phyloP scores from a whole-genome alignment of 768 basidiomycete genomes.

The Pisolithus orientalis region DNA sequence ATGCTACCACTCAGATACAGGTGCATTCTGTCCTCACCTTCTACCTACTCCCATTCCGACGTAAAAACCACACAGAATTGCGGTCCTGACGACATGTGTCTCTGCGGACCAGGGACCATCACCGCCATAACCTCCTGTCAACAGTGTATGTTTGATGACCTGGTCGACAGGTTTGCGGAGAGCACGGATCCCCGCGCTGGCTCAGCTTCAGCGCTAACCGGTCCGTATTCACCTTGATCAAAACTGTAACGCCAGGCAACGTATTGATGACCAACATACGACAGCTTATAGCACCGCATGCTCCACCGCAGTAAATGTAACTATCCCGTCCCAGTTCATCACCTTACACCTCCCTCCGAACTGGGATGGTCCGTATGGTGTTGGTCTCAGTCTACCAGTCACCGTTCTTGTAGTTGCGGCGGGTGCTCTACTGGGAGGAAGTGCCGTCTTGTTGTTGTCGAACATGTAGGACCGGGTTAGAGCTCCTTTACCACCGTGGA shows the following conservation, averaged over 20 bases:
- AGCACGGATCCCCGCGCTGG: slow-evolving; percentile 51
- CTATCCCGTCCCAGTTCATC: slow-evolving; percentile 33
- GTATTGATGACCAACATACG: slow-evolving; percentile 2
- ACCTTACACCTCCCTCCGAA: slow-evolving; percentile 39
- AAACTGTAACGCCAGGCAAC: not conserved
- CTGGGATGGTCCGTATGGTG: slow-evolving; percentile 59
- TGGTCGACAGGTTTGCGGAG: slow-evolving; percentile 45
- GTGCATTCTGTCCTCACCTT: slow-evolving; percentile 10
- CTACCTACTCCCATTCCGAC: slow-evolving; percentile 22
- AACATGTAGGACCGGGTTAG: slow-evolving; percentile 33
- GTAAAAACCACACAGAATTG: slow-evolving; percentile 30
- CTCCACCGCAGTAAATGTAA: slow-evolving; percentile 27
- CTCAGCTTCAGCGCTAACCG: slow-evolving; percentile 49
- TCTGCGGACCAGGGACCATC: slow-evolving; percentile 44
- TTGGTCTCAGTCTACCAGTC: slow-evolving; percentile 37
- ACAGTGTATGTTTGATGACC: slow-evolving; percentile 57
- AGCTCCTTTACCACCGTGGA: too few species aligned
- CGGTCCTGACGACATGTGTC: slow-evolving; percentile 40
- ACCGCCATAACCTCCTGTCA: slow-evolving; percentile 46
- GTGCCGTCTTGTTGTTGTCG: slow-evolving; percentile 45
- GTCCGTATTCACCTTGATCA: slow-evolving; percentile 29
- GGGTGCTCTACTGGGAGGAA: slow-evolving; percentile 42
- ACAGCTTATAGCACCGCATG: slow-evolving; percentile 56
- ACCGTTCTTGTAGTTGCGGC: slow-evolving; percentile 40
- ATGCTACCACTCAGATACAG: slow-evolving; percentile 18